Evolutionary conservation across 495 filamentous ascomycete species (phyloP).

Genomic region (Podospora pseudoanserina): DNA sequence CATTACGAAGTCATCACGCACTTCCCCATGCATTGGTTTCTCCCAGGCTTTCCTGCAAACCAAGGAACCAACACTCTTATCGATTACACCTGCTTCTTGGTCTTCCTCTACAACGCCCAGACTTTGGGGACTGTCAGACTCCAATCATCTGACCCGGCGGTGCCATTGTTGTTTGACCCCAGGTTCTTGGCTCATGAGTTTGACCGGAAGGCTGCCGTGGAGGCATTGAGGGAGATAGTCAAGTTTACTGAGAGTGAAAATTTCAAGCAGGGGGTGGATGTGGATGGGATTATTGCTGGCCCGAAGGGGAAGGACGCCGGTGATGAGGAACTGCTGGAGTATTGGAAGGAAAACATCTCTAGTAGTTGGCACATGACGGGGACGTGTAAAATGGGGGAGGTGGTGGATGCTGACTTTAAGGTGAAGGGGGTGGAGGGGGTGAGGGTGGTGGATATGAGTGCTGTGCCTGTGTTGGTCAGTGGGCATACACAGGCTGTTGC

Average conservation of each 20-base stretch:
- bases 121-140: constrained; percentile 51
- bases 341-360: constrained; percentile 39
- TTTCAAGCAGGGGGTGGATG: constrained; percentile 43
- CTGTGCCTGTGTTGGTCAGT: constrained; percentile 53
- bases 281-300: constrained; percentile 36
- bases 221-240: constrained; percentile 48
- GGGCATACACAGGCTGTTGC: constrained; percentile 36
- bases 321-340: constrained; percentile 55
- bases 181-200: constrained; percentile 54
- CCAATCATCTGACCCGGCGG: constrained; percentile 51
- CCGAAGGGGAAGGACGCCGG: constrained; percentile 40
- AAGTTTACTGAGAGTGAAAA: constrained; percentile 40
- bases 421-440: constrained; percentile 54
- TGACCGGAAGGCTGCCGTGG: constrained; percentile 53
- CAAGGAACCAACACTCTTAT: constrained; percentile 20
- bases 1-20: constrained; percentile 38
- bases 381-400: constrained; percentile 62
- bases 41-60: constrained; percentile 30
- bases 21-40: constrained; percentile 46
- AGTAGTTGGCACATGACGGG: constrained; percentile 57
- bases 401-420: constrained; percentile 53
- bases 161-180: constrained; percentile 55
- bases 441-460: constrained; percentile 63
- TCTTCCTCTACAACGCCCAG: constrained; percentile 38
- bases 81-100: constrained; percentile 30